Conservation (phyloP, 2,329 filamentous ascomycete species). For the Colletotrichum graminicola region DNA sequence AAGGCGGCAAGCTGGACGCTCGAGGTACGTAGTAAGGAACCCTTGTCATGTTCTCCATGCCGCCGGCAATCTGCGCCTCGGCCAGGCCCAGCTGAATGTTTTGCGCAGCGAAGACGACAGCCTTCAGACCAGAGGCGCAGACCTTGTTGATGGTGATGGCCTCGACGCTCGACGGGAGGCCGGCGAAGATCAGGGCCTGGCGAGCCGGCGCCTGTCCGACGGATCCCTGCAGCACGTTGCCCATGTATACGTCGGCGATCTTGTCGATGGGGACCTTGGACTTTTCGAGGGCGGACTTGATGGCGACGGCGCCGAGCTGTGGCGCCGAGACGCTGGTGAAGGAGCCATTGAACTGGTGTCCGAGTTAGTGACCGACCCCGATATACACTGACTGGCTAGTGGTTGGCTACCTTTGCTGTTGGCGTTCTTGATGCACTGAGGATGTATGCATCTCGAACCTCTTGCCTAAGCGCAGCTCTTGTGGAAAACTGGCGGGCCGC, state of each 20-base stretch:
- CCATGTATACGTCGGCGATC: slow-evolving; percentile 96
- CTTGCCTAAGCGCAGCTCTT: slow-evolving; percentile 62
- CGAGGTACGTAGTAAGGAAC: slow-evolving; percentile 92
- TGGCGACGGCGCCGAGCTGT: slow-evolving; percentile 89
- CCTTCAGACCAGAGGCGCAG: slow-evolving; percentile 94
- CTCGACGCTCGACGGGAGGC: slow-evolving; percentile 84
- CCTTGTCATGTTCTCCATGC: slow-evolving; percentile 98
- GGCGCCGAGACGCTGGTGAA: slow-evolving; percentile 87
- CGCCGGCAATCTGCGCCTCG: slow-evolving; percentile 90
- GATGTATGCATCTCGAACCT: slow-evolving; percentile 94
- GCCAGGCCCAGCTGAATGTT: slow-evolving; percentile 93
- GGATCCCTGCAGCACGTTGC: slow-evolving; percentile 87
- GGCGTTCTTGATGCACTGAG: slow-evolving; percentile 90
- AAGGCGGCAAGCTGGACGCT: slow-evolving; percentile 83
- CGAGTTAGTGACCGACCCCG: slow-evolving; percentile 33
- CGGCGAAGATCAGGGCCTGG: slow-evolving; percentile 90
- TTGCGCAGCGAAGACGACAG: slow-evolving; percentile 89
- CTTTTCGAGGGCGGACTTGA: slow-evolving; percentile 90
- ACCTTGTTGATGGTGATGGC: slow-evolving; percentile 98
- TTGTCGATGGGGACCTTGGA: slow-evolving; percentile 84
- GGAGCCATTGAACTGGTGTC: slow-evolving; percentile 87
- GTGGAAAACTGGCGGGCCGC: slow-evolving; percentile 62
- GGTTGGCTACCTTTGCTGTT: slow-evolving; percentile 78
- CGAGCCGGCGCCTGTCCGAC: slow-evolving; percentile 92
- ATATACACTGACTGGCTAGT: not conserved